Conservation (phyloP, 805 yeast genomes). For the Cyberlindnera maclurae region DNA sequence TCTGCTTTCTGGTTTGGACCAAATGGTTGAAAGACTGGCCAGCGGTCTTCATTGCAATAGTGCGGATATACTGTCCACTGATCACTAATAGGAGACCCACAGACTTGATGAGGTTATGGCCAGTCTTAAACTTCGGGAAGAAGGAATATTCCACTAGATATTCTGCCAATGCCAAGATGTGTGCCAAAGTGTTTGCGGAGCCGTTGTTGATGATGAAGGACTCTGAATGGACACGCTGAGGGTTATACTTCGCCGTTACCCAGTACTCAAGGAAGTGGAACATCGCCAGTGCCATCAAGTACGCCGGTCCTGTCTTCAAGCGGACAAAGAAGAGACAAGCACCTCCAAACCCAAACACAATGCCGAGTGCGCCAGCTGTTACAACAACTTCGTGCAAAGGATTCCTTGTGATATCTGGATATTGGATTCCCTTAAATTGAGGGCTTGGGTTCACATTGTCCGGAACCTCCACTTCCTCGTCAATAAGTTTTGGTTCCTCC, state of each 20-base stretch:
- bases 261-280: conserved; percentile 84
- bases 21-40: conserved; percentile 81
- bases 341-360: conserved; percentile 32
- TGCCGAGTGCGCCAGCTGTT: conserved; percentile 40
- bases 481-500: no score
- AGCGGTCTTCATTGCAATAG: conserved; percentile 83
- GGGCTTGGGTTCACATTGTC: no score
- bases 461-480: no score
- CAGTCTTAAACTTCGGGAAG: conserved; percentile 32
- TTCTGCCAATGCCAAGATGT: conserved; percentile 46
- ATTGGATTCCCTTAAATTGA: background rate
- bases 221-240: conserved; percentile 56
- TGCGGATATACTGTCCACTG: conserved; percentile 61
- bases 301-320: conserved; percentile 36
- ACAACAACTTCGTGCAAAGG: conserved; percentile 36
- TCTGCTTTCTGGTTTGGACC: conserved; percentile 45
- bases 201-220: conserved; percentile 68
- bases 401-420: conserved; percentile 21
- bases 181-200: conserved; percentile 48
- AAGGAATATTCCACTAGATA: conserved; percentile 33
- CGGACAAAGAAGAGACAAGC: conserved; percentile 23
- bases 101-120: conserved; percentile 14
- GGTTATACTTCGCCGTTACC: conserved; percentile 71
- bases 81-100: conserved; percentile 44
- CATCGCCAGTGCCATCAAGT: conserved; percentile 42